These are phyloP conservation scores for Solanum hybrid DNA, from an alignment of 305 asterid species.

Conservation along the genomic window DNA sequence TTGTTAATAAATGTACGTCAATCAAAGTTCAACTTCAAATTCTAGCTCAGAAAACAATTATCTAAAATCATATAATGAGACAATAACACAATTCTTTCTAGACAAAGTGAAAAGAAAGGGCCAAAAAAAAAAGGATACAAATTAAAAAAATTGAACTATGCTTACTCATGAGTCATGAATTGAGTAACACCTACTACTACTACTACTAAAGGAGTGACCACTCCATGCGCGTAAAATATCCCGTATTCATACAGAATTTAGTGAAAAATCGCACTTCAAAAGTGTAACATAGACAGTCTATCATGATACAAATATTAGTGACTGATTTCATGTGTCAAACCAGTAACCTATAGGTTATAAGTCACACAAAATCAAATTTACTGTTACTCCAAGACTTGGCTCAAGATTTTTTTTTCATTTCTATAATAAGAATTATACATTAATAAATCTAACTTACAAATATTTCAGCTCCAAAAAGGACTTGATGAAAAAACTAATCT, in stretches of 20 bases:
- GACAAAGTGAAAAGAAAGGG: neutral
- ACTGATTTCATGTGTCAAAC: neutral
- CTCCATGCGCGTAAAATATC: neutral
- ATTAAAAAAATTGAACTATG: neutral
- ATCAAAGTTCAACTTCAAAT: neutral
- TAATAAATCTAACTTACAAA: neutral
- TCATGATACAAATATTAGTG: neutral
- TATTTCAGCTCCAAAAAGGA: neutral
- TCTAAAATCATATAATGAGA: too few relatives aligned
- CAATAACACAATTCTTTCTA: neutral
- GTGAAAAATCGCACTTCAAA: neutral
- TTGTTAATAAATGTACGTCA: too few relatives aligned
- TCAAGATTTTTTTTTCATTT: neutral
- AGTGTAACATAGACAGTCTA: too few relatives aligned
- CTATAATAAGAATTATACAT: neutral
- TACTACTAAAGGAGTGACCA: neutral
- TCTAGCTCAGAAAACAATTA: neutral
- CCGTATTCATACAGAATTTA: neutral
- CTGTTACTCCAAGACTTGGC: neutral
- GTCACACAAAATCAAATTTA: neutral
- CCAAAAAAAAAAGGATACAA: neutral
- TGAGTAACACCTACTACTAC: neutral
- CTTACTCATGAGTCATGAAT: neutral
- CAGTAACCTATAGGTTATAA: neutral
- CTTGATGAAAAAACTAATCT: slow-evolving; percentile 4